Evolutionary conservation across 805 yeast species (phyloP).

Genomic region (Pichia kluyveri): DNA sequence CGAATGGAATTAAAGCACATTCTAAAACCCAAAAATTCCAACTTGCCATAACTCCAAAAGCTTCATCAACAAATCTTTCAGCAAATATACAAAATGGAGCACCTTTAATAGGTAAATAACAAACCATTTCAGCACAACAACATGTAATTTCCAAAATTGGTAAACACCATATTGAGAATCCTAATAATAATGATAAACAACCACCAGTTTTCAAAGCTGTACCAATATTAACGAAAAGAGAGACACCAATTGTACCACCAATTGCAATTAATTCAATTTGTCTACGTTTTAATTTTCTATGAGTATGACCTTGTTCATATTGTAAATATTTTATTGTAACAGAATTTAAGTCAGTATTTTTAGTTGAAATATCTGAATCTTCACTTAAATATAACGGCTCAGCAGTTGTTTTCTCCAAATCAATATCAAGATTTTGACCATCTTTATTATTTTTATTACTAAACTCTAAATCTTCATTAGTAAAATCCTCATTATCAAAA

Average conservation of each 20-base stretch:
- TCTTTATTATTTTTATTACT: not conserved
- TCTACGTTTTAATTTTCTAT: constrained; percentile 40
- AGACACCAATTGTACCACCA: constrained; percentile 43
- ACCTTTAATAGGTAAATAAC: constrained; percentile 33
- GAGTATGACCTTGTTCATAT: constrained; percentile 12
- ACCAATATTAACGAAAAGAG: constrained; percentile 36
- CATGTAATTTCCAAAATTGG: constrained; percentile 34
- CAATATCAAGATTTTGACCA: not conserved
- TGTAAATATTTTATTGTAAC: not conserved
- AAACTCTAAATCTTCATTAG: constrained; percentile 1
- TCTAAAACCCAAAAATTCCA: constrained; percentile 43
- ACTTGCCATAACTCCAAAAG: constrained; percentile 35
- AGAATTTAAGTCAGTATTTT: not conserved
- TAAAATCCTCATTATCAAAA: constrained; percentile 6
- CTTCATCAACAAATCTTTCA: constrained; percentile 36
- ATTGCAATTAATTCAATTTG: constrained; percentile 73
- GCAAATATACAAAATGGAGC: constrained; percentile 40
- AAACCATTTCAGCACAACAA: constrained; percentile 36
- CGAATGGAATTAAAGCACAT: constrained; percentile 40
- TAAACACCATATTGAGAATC: constrained; percentile 32
- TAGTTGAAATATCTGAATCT: not conserved
- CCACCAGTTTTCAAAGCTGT: constrained; percentile 32
- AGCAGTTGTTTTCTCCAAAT: not conserved
- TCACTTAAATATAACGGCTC: not conserved
- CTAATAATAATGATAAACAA: constrained; percentile 31